Evolutionary conservation across 2,329 filamentous ascomycete genomes (phyloP).

Genomic region (Fusarium chlamydosporum): DNA sequence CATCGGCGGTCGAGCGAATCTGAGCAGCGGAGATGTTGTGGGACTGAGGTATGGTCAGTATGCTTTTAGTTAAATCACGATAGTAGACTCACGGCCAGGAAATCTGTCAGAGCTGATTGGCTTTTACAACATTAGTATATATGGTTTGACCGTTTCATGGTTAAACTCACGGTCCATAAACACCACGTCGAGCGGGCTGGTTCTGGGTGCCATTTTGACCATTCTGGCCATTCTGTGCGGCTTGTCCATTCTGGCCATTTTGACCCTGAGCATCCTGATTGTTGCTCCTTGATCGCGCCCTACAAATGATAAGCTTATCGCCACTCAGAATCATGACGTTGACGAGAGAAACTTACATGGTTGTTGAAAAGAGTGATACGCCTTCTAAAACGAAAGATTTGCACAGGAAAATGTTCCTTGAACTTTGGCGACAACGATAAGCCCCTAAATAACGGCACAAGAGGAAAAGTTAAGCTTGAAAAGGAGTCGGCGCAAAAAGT

Average conservation of each 20-base stretch:
- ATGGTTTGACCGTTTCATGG: neutral
- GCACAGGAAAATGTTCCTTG: conserved; percentile 9
- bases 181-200: conserved; percentile 51
- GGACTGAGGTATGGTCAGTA: conserved; percentile 61
- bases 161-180: conserved; percentile 58
- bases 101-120: conserved; percentile 69
- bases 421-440: conserved; percentile 21
- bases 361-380: neutral
- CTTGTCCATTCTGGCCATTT: conserved; percentile 20
- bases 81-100: conserved; percentile 61
- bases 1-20: conserved; percentile 66
- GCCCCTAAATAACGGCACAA: conserved; percentile 4
- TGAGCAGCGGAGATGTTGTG: conserved; percentile 78
- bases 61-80: neutral
- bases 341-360: conserved; percentile 32
- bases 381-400: neutral
- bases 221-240: conserved; percentile 4
- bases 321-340: conserved; percentile 8
- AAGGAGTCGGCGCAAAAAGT: conserved; percentile 43
- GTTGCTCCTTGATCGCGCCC: conserved; percentile 41
- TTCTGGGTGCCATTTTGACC: conserved; percentile 30
- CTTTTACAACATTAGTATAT: conserved; percentile 45
- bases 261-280: conserved; percentile 36
- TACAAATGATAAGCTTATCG: conserved; percentile 37
- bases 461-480: conserved; percentile 13